phyloP scores from a whole-genome alignment of 768 basidiomycete species.

The Leucocoprinus leucothites region DNA sequence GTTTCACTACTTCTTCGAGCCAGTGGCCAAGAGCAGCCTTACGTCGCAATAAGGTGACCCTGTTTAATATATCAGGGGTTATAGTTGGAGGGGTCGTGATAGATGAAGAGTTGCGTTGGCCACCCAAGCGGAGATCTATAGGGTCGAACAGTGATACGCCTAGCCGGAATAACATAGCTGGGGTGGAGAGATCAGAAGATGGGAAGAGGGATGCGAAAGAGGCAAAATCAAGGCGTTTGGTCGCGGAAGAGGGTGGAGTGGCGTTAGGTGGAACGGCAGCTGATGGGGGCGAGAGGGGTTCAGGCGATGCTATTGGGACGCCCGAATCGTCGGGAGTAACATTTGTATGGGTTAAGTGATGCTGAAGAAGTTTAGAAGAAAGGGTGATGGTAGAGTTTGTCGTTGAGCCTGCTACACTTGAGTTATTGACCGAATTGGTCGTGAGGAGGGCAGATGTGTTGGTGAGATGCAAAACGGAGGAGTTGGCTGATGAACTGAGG shows the following conservation, averaged over 20 bases:
- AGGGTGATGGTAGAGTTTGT: slow-evolving; percentile 30
- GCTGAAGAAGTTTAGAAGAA: slow-evolving; percentile 64
- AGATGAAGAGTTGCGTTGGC: slow-evolving; percentile 16
- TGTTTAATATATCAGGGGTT: slow-evolving; percentile 59
- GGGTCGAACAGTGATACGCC: slow-evolving; percentile 88
- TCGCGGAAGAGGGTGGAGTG: slow-evolving; percentile 23
- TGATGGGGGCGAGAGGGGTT: slow-evolving; percentile 26
- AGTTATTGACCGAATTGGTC: slow-evolving; percentile 1
- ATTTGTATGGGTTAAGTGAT: slow-evolving; percentile 72
- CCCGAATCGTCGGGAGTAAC: slow-evolving; percentile 69
- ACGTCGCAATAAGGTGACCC: slow-evolving; percentile 61
- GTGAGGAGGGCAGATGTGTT: slow-evolving; percentile 23
- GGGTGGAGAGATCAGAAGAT: slow-evolving; percentile 64
- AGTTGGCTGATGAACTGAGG: slow-evolving; percentile 58
- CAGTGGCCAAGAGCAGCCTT: slow-evolving; percentile 81
- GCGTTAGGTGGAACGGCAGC: slow-evolving; percentile 21
- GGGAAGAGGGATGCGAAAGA: slow-evolving; percentile 75
- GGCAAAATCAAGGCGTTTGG: slow-evolving; percentile 62
- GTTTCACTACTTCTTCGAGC: slow-evolving; percentile 72
- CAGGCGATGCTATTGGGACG: slow-evolving; percentile 67
- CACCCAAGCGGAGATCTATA: slow-evolving; percentile 60
- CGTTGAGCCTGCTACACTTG: slow-evolving; percentile 8
- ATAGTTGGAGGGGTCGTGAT: slow-evolving; percentile 29
- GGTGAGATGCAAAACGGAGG: slow-evolving; percentile 55
- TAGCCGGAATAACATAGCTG: slow-evolving; percentile 84